Evolutionary conservation across 768 basidiomycete species (phyloP).

Genomic region (Dioszegia aurantiaca): DNA sequence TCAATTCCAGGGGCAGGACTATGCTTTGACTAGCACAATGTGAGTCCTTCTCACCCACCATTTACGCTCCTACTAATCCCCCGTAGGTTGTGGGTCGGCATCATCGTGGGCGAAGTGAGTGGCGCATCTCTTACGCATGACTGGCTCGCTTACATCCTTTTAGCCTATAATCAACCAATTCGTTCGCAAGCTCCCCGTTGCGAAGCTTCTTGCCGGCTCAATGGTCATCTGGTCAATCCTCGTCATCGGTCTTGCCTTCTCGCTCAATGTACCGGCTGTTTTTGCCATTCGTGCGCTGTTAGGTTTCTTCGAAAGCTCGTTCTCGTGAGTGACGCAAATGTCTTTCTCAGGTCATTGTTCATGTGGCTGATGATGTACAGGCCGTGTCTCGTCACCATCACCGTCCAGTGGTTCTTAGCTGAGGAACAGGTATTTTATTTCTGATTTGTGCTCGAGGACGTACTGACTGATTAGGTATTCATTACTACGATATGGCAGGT

Average conservation of each 20-base stretch:
- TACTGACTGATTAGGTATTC: no score
- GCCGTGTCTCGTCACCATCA: conserved; percentile 16
- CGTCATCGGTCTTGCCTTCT: conserved; percentile 28
- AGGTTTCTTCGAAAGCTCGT: conserved; percentile 34
- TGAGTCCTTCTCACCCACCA: neutral
- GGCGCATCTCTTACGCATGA: no score
- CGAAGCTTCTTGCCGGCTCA: conserved; percentile 16
- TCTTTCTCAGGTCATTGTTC: neutral
- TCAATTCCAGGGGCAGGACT: conserved; percentile 28
- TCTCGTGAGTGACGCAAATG: conserved; percentile 20
- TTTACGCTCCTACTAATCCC: neutral
- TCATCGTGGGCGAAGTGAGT: conserved; percentile 40
- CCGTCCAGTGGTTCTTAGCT: conserved; percentile 33
- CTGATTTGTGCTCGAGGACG: no score
- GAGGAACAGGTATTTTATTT: conserved; percentile 34
- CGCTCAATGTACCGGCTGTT: conserved; percentile 18
- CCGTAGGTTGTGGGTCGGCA: conserved; percentile 31
- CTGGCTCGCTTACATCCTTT: no score
- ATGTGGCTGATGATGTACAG: neutral
- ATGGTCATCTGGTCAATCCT: conserved; percentile 7
- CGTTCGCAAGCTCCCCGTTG: conserved; percentile 23
- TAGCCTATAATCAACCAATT: conserved; percentile 32
- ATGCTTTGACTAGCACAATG: conserved; percentile 32
- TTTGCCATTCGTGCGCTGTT: conserved; percentile 30
- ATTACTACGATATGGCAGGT: conserved; percentile 26